Evolutionary conservation across 495 filamentous ascomycete genomes (phyloP).

Genomic region (Podospora didyma): DNA sequence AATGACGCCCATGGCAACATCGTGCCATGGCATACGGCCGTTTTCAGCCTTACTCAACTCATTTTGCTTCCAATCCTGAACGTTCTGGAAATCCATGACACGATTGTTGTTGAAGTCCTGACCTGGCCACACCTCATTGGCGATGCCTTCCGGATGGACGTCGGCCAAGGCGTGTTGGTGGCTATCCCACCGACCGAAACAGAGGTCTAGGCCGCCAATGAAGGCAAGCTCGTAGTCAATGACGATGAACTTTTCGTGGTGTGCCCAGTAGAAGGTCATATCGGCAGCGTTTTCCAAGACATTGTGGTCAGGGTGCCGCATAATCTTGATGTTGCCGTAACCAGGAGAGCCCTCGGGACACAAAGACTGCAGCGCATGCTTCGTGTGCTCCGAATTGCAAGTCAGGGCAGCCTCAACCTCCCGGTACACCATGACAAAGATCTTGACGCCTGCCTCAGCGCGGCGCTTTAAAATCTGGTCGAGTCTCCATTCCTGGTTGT

Average conservation of each 20-base stretch:
- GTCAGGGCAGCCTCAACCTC: conserved; percentile 81
- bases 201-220: conserved; percentile 91
- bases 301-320: conserved; percentile 95
- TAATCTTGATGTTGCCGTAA: conserved; percentile 78
- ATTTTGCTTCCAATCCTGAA: conserved; percentile 88
- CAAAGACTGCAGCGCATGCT: conserved; percentile 75
- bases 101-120: conserved; percentile 97
- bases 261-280: conserved; percentile 98
- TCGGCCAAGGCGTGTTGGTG: conserved; percentile 84
- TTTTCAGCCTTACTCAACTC: conserved; percentile 89
- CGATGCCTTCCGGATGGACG: conserved; percentile 78
- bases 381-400: conserved; percentile 91
- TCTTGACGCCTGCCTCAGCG: conserved; percentile 90
- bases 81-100: conserved; percentile 91
- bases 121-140: conserved; percentile 85
- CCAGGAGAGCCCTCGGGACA: conserved; percentile 78
- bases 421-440: conserved; percentile 91
- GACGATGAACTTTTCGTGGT: conserved; percentile 95
- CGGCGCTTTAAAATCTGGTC: conserved; percentile 82
- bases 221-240: conserved; percentile 89
- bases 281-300: conserved; percentile 89
- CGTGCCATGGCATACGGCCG: conserved; percentile 97
- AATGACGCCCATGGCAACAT: conserved; percentile 84
- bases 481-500: conserved; percentile 81
- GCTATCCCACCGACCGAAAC: conserved; percentile 89